Evolutionary conservation across 768 basidiomycete genomes (phyloP).

Genomic region (Coprinopsis sp.): DNA sequence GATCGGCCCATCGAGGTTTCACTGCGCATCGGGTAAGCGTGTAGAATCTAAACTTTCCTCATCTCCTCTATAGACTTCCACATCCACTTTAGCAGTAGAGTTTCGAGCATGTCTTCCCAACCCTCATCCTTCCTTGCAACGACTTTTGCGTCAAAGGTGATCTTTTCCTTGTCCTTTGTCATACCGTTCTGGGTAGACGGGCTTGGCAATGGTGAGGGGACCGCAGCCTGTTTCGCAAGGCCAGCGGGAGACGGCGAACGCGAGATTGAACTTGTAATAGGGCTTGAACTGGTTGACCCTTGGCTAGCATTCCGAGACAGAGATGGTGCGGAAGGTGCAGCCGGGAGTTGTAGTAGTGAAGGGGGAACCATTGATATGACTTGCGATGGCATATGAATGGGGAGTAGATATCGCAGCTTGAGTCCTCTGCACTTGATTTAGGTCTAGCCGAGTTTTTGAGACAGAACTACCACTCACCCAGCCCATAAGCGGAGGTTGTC

Average conservation of each 20-base stretch:
- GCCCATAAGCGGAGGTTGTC: slow-evolving; percentile 85
- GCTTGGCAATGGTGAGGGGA: background rate
- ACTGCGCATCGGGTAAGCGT: too few relatives aligned
- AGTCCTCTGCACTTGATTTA: slow-evolving; percentile 42
- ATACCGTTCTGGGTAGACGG: too few relatives aligned
- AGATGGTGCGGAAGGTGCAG: slow-evolving; percentile 20
- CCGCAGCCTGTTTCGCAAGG: slow-evolving; percentile 6
- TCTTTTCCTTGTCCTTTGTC: slow-evolving; percentile 3
- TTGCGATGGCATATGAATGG: slow-evolving; percentile 52
- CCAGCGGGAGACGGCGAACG: slow-evolving; percentile 19
- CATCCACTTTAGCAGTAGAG: slow-evolving; percentile 60
- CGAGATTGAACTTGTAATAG: slow-evolving; percentile 25
- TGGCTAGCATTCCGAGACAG: slow-evolving; percentile 4
- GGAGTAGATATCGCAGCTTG: slow-evolving; percentile 77
- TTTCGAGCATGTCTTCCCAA: slow-evolving; percentile 79
- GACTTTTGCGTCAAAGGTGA: slow-evolving; percentile 63
- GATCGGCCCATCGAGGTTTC: background rate
- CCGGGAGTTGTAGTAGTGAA: slow-evolving; percentile 17
- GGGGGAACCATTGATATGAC: slow-evolving; percentile 14
- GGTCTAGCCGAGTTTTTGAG: background rate
- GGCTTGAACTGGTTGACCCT: slow-evolving; percentile 13
- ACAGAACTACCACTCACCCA: slow-evolving; percentile 51
- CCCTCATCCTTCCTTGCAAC: slow-evolving; percentile 72
- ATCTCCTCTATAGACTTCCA: slow-evolving; percentile 63
- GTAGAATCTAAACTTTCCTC: slow-evolving; percentile 33